Conservation (phyloP, 352 stramenopile species). For the Globisporangium paroecandrum region DNA sequence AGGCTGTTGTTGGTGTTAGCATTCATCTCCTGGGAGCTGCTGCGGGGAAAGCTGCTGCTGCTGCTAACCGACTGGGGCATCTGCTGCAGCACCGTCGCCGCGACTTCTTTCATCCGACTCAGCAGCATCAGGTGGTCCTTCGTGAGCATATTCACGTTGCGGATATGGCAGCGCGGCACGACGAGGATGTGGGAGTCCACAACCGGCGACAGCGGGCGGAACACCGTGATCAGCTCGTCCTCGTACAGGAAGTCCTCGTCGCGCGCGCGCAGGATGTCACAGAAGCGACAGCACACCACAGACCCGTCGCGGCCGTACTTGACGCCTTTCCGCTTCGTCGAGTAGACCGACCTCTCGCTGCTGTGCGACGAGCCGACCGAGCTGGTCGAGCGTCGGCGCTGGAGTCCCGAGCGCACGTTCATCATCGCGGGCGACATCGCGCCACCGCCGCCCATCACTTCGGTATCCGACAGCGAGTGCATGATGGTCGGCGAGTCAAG, state of each 20-base stretch:
- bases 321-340: conserved; percentile 69
- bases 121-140: conserved; percentile 55
- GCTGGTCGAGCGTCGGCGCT: conserved; percentile 15
- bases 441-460: conserved; percentile 29
- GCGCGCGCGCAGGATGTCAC: conserved; percentile 65
- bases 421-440: conserved; percentile 13
- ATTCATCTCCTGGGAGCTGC: not conserved
- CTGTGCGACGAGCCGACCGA: conserved; percentile 20
- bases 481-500: conserved; percentile 20
- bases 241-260: conserved; percentile 79
- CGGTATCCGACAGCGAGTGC: conserved; percentile 44
- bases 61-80: conserved; percentile 4
- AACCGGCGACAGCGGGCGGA: conserved; percentile 66
- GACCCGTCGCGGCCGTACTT: conserved; percentile 57
- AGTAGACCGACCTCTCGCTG: conserved; percentile 33
- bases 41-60: not conserved
- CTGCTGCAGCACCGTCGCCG: conserved; percentile 39
- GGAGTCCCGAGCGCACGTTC: conserved; percentile 1
- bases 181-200: conserved; percentile 77
- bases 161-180: conserved; percentile 78
- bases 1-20: conserved; percentile 12
- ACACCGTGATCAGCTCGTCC: conserved; percentile 72
- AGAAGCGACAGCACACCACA: conserved; percentile 80
- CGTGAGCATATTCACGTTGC: conserved; percentile 82
- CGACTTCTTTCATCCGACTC: conserved; percentile 65